These are phyloP conservation scores for Sporothrix pallida DNA, from an alignment of 2,329 filamentous ascomycete genomes.

Conservation along the genomic window DNA sequence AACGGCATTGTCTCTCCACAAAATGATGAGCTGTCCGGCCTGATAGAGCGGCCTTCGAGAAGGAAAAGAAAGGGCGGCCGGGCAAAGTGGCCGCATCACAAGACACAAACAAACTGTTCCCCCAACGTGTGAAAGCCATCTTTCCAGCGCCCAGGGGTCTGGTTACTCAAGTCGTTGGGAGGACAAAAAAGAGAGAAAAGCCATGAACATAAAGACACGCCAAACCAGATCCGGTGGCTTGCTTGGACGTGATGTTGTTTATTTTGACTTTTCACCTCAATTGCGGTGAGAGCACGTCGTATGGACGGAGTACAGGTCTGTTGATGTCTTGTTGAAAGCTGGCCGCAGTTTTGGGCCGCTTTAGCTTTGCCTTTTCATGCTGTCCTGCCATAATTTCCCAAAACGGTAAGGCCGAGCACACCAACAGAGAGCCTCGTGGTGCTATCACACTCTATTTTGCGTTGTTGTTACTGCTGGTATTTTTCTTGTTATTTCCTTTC, in stretches of 20 bases:
- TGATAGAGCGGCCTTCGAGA: neutral
- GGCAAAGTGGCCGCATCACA: slow-evolving; percentile 21
- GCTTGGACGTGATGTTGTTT: neutral
- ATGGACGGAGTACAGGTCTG: neutral
- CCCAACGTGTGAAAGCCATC: neutral
- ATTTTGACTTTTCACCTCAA: too few species aligned
- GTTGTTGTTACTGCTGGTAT: neutral
- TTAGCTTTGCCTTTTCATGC: neutral
- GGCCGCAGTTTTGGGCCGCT: slow-evolving; percentile 11
- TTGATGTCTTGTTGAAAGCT: neutral
- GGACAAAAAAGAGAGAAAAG: neutral
- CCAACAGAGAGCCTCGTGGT: slow-evolving; percentile 3
- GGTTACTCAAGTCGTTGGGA: slow-evolving; percentile 16
- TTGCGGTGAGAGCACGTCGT: neutral
- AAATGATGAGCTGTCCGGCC: slow-evolving; percentile 7
- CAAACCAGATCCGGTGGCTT: slow-evolving; percentile 19
- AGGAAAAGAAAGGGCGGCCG: slow-evolving; percentile 9
- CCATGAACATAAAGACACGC: neutral
- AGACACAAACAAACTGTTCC: neutral
- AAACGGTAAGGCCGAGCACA: neutral
- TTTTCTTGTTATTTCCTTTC: neutral
- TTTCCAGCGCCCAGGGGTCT: slow-evolving; percentile 4
- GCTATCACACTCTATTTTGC: neutral
- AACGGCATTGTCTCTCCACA: neutral
- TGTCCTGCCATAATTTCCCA: neutral